Conservation (phyloP, 2,329 filamentous ascomycete species). For the Bipolaris sorokiniana region DNA sequence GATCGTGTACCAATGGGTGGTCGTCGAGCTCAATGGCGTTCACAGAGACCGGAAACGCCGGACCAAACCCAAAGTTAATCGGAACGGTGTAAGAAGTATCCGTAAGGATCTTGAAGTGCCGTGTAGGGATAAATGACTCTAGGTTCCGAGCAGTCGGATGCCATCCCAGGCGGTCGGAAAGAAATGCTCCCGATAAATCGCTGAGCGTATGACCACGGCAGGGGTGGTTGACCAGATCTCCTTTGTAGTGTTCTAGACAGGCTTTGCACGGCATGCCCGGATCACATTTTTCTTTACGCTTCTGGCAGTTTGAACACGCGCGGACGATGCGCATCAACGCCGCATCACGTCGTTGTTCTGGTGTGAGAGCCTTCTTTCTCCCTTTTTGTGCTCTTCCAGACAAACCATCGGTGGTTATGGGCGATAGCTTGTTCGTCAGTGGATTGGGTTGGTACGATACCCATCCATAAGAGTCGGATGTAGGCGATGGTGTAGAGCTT, state of each 20-base stretch:
- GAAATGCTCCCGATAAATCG: slow-evolving; percentile 36
- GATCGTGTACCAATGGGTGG: slow-evolving; percentile 36
- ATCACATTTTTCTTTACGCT: slow-evolving; percentile 48
- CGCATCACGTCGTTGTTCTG: slow-evolving; percentile 43
- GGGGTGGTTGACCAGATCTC: slow-evolving; percentile 44
- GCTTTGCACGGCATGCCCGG: slow-evolving; percentile 49
- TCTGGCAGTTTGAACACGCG: slow-evolving; percentile 46
- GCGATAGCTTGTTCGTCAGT: slow-evolving; percentile 40
- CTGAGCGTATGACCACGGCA: slow-evolving; percentile 44
- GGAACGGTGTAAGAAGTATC: slow-evolving; percentile 38
- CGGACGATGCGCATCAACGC: slow-evolving; percentile 46
- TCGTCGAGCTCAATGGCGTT: slow-evolving; percentile 33
- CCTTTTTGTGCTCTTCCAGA: slow-evolving; percentile 38
- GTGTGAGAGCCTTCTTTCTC: slow-evolving; percentile 41
- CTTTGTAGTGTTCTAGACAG: slow-evolving; percentile 48
- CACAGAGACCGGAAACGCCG: slow-evolving; percentile 33
- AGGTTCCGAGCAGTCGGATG: slow-evolving; percentile 42
- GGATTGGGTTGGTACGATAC: slow-evolving; percentile 44
- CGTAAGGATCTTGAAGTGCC: slow-evolving; percentile 22
- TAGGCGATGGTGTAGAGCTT: slow-evolving; percentile 35
- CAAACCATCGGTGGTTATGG: slow-evolving; percentile 35
- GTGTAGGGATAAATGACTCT: slow-evolving; percentile 31
- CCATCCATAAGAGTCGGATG: slow-evolving; percentile 41
- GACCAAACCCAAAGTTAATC: slow-evolving; percentile 45
- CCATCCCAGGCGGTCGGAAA: slow-evolving; percentile 45